phyloP scores from a whole-genome alignment of 257 asterid genomes.

The Gentiana straminea region DNA sequence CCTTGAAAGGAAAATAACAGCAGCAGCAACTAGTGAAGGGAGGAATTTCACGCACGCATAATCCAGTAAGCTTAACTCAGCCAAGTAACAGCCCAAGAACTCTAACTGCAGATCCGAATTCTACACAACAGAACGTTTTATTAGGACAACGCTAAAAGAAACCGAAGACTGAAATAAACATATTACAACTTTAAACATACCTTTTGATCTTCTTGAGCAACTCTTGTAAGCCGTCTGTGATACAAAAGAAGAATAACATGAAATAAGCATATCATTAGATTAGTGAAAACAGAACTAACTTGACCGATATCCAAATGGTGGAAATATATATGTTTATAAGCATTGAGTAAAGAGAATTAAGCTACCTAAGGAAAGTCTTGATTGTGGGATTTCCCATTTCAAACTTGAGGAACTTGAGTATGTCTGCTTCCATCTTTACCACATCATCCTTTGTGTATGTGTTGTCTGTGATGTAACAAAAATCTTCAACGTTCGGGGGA shows the following conservation, averaged over 20 bases:
- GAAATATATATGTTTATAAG: neutral
- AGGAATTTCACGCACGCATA: conserved; percentile 61
- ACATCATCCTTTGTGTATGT: conserved; percentile 54
- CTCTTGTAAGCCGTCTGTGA: conserved; percentile 43
- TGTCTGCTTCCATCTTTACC: conserved; percentile 78
- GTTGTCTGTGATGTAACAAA: conserved; percentile 69
- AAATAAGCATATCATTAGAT: neutral
- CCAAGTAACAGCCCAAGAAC: conserved; percentile 72
- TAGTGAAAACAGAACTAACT: conserved; percentile 9
- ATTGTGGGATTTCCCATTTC: conserved; percentile 83
- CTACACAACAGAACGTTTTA: conserved; percentile 22
- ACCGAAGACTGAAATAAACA: neutral
- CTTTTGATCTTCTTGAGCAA: conserved; percentile 46
- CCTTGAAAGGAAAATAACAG: conserved; percentile 62
- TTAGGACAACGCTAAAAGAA: conserved; percentile 9
- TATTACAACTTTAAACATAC: conserved; percentile 20
- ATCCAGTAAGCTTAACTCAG: conserved; percentile 72
- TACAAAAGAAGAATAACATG: conserved; percentile 6
- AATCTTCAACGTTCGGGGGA: conserved; percentile 74
- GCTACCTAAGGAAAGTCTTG: conserved; percentile 69
- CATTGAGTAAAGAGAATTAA: neutral
- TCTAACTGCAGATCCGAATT: conserved; percentile 40
- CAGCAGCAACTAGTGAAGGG: conserved; percentile 80
- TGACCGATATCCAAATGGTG: neutral
- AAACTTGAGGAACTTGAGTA: conserved; percentile 58